Evolutionary conservation across 306 rosid species (phyloP).

Genomic region (Acmispon strigosus): DNA sequence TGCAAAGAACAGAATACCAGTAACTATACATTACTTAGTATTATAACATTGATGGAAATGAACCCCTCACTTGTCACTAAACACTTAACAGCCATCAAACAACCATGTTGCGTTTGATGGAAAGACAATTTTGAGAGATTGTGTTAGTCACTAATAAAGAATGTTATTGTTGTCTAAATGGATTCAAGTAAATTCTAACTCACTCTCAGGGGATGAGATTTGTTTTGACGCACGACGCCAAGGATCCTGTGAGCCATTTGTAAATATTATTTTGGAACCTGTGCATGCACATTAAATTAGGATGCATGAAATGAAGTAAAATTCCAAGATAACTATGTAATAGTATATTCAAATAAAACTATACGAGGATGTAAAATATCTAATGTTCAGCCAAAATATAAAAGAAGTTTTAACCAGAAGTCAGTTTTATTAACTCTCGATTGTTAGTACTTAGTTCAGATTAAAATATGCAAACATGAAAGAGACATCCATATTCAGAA

Average conservation of each 20-base stretch:
- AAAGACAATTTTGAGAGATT: neutral
- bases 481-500: neutral
- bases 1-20: neutral
- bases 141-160: neutral
- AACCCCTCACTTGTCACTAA: neutral
- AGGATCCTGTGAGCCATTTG: constrained; percentile 97
- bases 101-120: neutral
- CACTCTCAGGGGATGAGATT: constrained; percentile 70
- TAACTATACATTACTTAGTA: neutral
- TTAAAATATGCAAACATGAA: neutral
- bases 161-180: neutral
- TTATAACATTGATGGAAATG: neutral
- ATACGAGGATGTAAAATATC: neutral
- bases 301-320: constrained; percentile 3
- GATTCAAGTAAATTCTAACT: constrained; percentile 31
- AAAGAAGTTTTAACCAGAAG: neutral
- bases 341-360: neutral
- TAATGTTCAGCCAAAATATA: neutral
- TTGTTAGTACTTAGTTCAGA: neutral
- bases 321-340: neutral
- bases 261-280: constrained; percentile 83
- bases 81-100: neutral
- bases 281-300: constrained; percentile 26
- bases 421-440: neutral
- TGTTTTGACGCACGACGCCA: constrained; percentile 98